phyloP scores from a whole-genome alignment of 805 yeast genomes.

The Starmera quercuum region DNA sequence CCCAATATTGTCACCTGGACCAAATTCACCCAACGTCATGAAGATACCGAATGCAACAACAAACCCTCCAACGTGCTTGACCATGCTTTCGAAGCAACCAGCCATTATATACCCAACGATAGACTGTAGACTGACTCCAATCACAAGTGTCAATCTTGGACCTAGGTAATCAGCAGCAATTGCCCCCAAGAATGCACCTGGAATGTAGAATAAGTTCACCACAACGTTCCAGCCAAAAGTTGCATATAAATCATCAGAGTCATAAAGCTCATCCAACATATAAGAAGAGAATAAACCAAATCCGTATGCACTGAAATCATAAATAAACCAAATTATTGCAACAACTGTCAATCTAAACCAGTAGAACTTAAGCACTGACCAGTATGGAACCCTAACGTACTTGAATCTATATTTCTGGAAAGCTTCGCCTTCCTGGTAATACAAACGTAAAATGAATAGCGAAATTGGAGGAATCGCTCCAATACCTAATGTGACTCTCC shows the following conservation, averaged over 20 bases:
- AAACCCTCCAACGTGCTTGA: constrained; percentile 63
- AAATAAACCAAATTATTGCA: constrained; percentile 81
- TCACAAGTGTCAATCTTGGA: constrained; percentile 70
- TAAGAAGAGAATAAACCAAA: constrained; percentile 78
- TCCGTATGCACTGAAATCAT: constrained; percentile 83
- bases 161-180: constrained; percentile 78
- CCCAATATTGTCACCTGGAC: constrained; percentile 92
- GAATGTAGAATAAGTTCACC: constrained; percentile 78
- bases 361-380: constrained; percentile 66
- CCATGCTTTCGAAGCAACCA: constrained; percentile 49
- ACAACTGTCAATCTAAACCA: constrained; percentile 73
- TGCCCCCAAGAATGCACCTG: constrained; percentile 90
- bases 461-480: constrained; percentile 86
- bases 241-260: constrained; percentile 55
- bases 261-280: constrained; percentile 52
- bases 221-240: constrained; percentile 92
- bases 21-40: constrained; percentile 83
- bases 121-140: constrained; percentile 70
- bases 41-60: constrained; percentile 87
- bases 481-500: constrained; percentile 87
- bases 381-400: constrained; percentile 55
- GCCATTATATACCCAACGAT: constrained; percentile 81
- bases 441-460: constrained; percentile 69
- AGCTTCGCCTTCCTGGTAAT: constrained; percentile 64
- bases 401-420: constrained; percentile 68